Base-by-base conservation (phyloP, 2,329 filamentous ascomycete genomes). In the Paecilomyces sp. region DNA sequence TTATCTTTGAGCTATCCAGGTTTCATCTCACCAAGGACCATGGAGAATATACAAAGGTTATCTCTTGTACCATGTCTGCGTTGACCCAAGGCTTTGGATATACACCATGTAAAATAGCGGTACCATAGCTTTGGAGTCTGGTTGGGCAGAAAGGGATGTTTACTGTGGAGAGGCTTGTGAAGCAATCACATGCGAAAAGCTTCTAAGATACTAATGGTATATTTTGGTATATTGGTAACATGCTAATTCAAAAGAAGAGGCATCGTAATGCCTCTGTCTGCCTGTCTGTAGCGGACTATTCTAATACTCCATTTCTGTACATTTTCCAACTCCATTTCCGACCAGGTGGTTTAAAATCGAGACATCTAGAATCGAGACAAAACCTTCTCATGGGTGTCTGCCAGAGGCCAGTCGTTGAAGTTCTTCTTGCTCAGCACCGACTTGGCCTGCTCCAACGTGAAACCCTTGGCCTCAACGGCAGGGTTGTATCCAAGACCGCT, bases 401-500 rank as follows among this genome's bases (percentile, higher is more conserved):
- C 85, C 77, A 96, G 68, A 55, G 92, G 92, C 87, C 88, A 96
- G 22, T 86, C 85, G 70, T 83, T 88, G 54, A 74, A 74, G 67
- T 80, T 83, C 75, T 83, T 88, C 80, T 88, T 91, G 70, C 89
- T 88, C 66, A 91, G 85, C 24, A 85, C 83, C 50, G 77, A 78
- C 62, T 87, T 88, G 13, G 81, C 83, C 79, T 97, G 91, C 64
- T 81, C 85, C 62, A 83, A 83, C 0, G 92, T 96, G 75, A 96
- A 95, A 0, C 92, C 92, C 80, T 88, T 92, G 13, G 93, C 93
- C 75, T 90, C 87, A 4, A 92, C 88, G 3, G 93, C 93, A 22
- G 93, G 93, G 74, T 97, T 97, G 70, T 97, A 97, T 0, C 91
- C 92, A 22, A 96, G 77, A 55, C 84, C 83, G 58, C 83, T 92